Evolutionary conservation across 2,329 filamentous ascomycete genomes (phyloP), one percentile per base, ranked within the genome.

Genomic region (Exophiala oligosperma): DNA sequence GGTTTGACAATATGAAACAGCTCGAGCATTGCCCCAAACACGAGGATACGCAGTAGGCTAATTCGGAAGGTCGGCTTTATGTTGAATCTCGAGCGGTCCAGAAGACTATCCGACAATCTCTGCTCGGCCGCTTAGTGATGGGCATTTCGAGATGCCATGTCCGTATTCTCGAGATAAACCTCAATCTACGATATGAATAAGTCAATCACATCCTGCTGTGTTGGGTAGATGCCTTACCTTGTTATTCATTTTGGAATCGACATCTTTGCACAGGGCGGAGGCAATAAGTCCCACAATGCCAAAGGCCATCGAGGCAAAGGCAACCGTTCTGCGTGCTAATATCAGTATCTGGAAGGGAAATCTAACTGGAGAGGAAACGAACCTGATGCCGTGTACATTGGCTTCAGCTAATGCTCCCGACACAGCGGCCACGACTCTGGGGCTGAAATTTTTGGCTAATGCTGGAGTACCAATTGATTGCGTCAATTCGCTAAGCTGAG

Each of bases 241-340:
- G 59, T 71, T 68, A n/a, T 64, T 71, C 70, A 72, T 71, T 60
- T 71, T 72, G 9, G 61, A 53, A 41, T 70, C 68, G 14, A 71
- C 65, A 49, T 72, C 67, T 41, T 70, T 68, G 59, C 68, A 72
- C 52, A 61, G 68, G 0, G 68, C 53, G 54, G 67, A 70, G 9
- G 69, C 68, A 7, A 64, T 61, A 46, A 72, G 63, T 26, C 69
- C 70, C 1, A 72, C 49, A 32, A 70, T 67, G 7, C 69, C 70
- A 53, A 72, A 72, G 3, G 68, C 68, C 56, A 72, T 63, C 2
- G 67, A 71, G 4, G 65, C 62, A 60, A 68, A 64, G 28, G 58
- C 54, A 24, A 57, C 41, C 26, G 52, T 47, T 37, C 48, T 52
- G 17, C 28, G 12, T 21, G 24, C 26, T 24, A n/a, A n/a, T 40